These are phyloP conservation scores for Ormosia semicastrata DNA, from an alignment of 306 rosid species.

Conservation along the genomic window DNA sequence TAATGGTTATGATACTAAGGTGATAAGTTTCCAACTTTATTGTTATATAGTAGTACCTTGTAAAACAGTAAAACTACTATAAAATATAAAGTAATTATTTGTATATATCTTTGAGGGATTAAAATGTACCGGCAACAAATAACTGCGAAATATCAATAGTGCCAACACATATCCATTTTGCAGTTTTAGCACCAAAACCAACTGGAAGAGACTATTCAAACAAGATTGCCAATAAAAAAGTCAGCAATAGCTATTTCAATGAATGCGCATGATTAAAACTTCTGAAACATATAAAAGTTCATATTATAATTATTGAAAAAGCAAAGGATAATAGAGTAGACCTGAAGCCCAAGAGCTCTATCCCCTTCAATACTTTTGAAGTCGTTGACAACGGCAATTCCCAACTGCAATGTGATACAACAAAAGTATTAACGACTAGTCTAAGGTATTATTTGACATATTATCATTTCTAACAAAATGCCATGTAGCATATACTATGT, in stretches of 20 bases:
- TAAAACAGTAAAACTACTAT: neutral
- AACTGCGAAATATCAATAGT: constrained; percentile 93
- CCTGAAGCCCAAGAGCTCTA: constrained; percentile 98
- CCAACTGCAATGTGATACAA: constrained; percentile 57
- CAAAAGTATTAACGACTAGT: constrained; percentile 3
- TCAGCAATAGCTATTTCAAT: constrained; percentile 17
- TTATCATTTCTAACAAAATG: constrained; percentile 9
- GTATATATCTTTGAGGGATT: neutral
- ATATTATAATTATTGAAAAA: neutral
- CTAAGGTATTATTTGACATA: neutral
- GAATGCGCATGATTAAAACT: constrained; percentile 1
- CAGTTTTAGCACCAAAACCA: constrained; percentile 94
- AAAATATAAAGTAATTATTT: neutral
- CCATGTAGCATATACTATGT: constrained; percentile 3
- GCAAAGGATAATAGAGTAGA: constrained; percentile 21
- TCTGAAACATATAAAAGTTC: neutral
- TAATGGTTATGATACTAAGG: neutral
- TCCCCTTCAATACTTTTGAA: constrained; percentile 98
- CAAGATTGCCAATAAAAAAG: constrained; percentile 33
- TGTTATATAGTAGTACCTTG: no score
- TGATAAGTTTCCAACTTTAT: neutral
- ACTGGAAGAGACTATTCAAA: constrained; percentile 90
- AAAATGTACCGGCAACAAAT: constrained; percentile 74
- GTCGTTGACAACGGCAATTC: constrained; percentile 96
- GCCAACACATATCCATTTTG: constrained; percentile 98